phyloP scores from a whole-genome alignment of 805 yeast species.

The Metschnikowia amazonensis region DNA sequence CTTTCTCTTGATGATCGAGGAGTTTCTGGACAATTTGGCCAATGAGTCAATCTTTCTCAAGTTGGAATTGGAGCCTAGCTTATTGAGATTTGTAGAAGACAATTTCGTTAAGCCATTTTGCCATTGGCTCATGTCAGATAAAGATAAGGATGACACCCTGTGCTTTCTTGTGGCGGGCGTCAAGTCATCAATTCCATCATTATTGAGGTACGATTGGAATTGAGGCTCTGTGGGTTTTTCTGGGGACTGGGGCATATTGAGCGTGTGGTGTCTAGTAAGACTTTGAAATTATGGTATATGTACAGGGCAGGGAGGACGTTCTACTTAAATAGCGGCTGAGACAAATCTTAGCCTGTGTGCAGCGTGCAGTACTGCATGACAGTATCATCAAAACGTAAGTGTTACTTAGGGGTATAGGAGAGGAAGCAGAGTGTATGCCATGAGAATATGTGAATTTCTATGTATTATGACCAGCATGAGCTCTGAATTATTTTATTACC shows the following conservation, averaged over 20 bases:
- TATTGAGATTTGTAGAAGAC: slow-evolving; percentile 34
- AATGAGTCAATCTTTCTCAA: slow-evolving; percentile 42
- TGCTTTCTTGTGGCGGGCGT: slow-evolving; percentile 60
- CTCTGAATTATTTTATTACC: neutral
- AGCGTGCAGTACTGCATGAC: slow-evolving; percentile 5
- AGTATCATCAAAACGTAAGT: neutral
- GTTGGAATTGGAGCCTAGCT: slow-evolving; percentile 31
- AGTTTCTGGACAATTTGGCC: slow-evolving; percentile 45
- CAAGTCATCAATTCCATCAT: slow-evolving; percentile 68
- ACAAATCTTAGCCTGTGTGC: slow-evolving; percentile 1
- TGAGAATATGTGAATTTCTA: neutral
- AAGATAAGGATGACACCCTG: slow-evolving; percentile 61
- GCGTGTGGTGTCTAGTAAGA: neutral
- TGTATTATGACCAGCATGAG: neutral
- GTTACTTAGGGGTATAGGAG: neutral
- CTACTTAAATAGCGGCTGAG: slow-evolving; percentile 3
- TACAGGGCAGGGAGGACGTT: slow-evolving; percentile 1
- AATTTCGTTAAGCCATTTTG: slow-evolving; percentile 43
- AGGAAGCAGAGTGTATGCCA: neutral
- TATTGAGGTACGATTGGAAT: slow-evolving; percentile 58
- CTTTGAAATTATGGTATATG: neutral
- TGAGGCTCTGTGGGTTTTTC: slow-evolving; percentile 16
- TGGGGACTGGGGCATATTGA: slow-evolving; percentile 5
- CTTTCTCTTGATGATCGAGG: slow-evolving; percentile 43
- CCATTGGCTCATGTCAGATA: slow-evolving; percentile 67